Conservation (phyloP, 2,329 filamentous ascomycete genomes). For the Colletotrichum tanaceti region DNA sequence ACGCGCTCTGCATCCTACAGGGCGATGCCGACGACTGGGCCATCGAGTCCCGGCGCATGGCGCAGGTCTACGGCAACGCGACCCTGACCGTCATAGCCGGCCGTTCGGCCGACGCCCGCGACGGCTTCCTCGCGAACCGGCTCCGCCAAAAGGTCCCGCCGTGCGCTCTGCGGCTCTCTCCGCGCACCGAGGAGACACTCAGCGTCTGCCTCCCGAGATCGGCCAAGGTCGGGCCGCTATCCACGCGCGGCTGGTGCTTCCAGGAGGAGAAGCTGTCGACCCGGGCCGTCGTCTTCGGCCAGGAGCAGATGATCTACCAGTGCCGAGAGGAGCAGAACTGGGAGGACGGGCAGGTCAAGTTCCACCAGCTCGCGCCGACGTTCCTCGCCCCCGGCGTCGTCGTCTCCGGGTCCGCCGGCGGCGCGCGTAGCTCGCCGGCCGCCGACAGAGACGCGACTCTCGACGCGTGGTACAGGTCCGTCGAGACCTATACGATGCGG, state of each 20-base stretch:
- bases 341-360: slow-evolving; percentile 7
- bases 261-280: slow-evolving; percentile 24
- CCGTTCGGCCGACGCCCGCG: slow-evolving; percentile 13
- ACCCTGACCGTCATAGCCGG: slow-evolving; percentile 30
- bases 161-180: neutral
- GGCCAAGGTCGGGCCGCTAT: neutral
- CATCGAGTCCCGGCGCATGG: slow-evolving; percentile 35
- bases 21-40: slow-evolving; percentile 39
- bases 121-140: slow-evolving; percentile 15
- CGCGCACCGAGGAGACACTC: slow-evolving; percentile 1
- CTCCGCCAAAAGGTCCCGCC: neutral
- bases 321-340: slow-evolving; percentile 6
- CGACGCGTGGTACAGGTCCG: slow-evolving; percentile 10
- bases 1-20: slow-evolving; percentile 38
- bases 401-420: neutral
- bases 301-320: slow-evolving; percentile 14
- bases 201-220: neutral
- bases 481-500: slow-evolving; percentile 1
- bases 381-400: slow-evolving; percentile 9
- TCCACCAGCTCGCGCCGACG: neutral
- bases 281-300: slow-evolving; percentile 7
- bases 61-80: slow-evolving; percentile 38
- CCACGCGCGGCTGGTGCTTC: slow-evolving; percentile 29
- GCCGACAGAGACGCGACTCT: slow-evolving; percentile 14
- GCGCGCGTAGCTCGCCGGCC: neutral